A percentile compares a stretch with the other conserved stretches of the same genome.
Evolutionary conservation across 2,329 filamentous ascomycete genomes (phyloP).

Genomic region (Penicillium sp.): DNA sequence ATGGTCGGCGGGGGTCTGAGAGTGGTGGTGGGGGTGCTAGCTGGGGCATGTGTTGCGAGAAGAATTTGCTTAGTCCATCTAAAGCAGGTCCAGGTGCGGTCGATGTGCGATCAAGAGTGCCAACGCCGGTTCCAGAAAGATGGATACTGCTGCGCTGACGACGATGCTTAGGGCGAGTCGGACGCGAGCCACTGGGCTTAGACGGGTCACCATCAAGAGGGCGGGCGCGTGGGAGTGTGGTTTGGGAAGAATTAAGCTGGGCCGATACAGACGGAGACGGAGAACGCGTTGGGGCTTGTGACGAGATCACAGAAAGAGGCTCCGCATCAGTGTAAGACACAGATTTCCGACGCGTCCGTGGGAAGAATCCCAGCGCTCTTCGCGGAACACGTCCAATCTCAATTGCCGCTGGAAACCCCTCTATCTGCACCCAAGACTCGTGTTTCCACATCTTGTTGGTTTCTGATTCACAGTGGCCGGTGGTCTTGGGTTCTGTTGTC

Average conservation of each 20-base stretch:
- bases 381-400: slow-evolving; percentile 85
- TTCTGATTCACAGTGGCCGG: slow-evolving; percentile 45
- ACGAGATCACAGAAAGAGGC: slow-evolving; percentile 26
- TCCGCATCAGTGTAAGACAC: slow-evolving; percentile 62
- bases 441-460: slow-evolving; percentile 75
- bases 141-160: slow-evolving; percentile 51
- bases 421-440: slow-evolving; percentile 83
- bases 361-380: slow-evolving; percentile 84
- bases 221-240: slow-evolving; percentile 28
- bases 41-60: slow-evolving; percentile 78
- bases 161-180: slow-evolving; percentile 35
- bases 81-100: slow-evolving; percentile 68
- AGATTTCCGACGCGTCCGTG: slow-evolving; percentile 85
- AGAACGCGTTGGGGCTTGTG: slow-evolving; percentile 31
- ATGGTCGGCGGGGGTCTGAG: slow-evolving; percentile 47
- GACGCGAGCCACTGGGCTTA: slow-evolving; percentile 26
- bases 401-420: slow-evolving; percentile 68
- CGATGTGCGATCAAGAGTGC: slow-evolving; percentile 66
- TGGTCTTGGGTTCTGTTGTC: slow-evolving; percentile 6
- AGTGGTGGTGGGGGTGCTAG: slow-evolving; percentile 66
- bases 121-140: slow-evolving; percentile 83
- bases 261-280: slow-evolving; percentile 27
- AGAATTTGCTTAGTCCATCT: slow-evolving; percentile 81
- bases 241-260: slow-evolving; percentile 27
- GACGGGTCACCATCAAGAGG: slow-evolving; percentile 29